A percentile compares a stretch with the other conserved stretches of the same genome.
Conservation (phyloP, 345 rosid genomes). For the Citrus mangshanensis region DNA sequence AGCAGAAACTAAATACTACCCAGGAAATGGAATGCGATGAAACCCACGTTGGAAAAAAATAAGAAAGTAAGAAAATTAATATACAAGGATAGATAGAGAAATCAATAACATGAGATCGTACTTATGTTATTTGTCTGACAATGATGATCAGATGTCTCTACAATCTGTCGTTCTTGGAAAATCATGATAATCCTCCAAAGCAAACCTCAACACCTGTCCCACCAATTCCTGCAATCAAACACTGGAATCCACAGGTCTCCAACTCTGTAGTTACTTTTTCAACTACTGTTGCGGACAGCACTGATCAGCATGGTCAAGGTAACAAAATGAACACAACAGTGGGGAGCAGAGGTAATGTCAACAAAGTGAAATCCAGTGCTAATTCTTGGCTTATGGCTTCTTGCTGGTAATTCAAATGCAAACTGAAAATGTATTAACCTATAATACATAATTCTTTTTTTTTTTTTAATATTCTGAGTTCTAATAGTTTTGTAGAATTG, state of each 20-base stretch:
- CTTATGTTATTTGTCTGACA: neutral
- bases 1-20: neutral
- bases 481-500: neutral
- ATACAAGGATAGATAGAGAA: neutral
- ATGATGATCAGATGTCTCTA: neutral
- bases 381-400: neutral
- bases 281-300: conserved; percentile 47
- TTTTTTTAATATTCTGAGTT: neutral
- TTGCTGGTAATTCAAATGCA: neutral
- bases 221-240: conserved; percentile 71
- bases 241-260: conserved; percentile 78
- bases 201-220: conserved; percentile 74
- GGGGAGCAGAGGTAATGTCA: neutral
- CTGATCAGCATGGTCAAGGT: conserved; percentile 48
- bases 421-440: neutral
- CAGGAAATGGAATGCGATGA: neutral
- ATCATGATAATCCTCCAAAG: conserved; percentile 36
- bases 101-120: neutral
- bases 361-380: neutral
- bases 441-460: neutral
- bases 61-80: neutral
- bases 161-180: neutral
- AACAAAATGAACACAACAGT: neutral
- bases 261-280: conserved; percentile 67
- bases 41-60: neutral